Conservation (phyloP, 352 stramenopile genomes). For the Phytophthora hibernalis region DNA sequence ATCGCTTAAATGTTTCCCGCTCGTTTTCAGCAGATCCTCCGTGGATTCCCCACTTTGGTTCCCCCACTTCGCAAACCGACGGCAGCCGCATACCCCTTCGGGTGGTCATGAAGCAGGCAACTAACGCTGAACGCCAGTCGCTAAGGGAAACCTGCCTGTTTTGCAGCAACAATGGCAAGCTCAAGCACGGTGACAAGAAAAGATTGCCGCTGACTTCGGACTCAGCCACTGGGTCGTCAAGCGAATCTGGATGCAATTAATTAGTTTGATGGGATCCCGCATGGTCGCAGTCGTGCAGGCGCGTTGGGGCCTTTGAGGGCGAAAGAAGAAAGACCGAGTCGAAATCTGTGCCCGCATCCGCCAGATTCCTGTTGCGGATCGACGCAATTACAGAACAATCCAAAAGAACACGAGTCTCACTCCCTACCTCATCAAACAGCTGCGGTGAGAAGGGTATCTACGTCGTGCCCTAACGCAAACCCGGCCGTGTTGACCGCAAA, state of each 20-base stretch:
- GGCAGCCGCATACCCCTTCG: no score
- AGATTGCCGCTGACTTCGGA: background rate
- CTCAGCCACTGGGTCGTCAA: background rate
- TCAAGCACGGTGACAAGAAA: background rate
- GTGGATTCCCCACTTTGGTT: no score
- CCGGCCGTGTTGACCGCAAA: no score
- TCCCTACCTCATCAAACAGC: no score
- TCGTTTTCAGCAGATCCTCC: no score
- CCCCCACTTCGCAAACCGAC: no score
- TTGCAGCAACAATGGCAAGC: background rate
- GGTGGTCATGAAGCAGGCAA: no score
- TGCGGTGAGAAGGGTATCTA: no score
- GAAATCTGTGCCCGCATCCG: background rate
- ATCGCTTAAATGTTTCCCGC: no score
- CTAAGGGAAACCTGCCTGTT: conserved; percentile 1
- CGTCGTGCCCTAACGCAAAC: no score
- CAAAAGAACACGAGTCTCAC: no score
- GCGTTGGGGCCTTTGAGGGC: background rate
- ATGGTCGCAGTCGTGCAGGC: background rate
- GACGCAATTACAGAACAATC: conserved; percentile 1
- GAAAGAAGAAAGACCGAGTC: background rate
- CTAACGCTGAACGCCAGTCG: background rate
- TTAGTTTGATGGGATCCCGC: background rate
- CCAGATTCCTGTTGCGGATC: background rate
- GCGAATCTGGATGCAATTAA: conserved; percentile 2